Evolutionary conservation across 345 rosid species (phyloP).

Genomic region (Erucastrum elatum): DNA sequence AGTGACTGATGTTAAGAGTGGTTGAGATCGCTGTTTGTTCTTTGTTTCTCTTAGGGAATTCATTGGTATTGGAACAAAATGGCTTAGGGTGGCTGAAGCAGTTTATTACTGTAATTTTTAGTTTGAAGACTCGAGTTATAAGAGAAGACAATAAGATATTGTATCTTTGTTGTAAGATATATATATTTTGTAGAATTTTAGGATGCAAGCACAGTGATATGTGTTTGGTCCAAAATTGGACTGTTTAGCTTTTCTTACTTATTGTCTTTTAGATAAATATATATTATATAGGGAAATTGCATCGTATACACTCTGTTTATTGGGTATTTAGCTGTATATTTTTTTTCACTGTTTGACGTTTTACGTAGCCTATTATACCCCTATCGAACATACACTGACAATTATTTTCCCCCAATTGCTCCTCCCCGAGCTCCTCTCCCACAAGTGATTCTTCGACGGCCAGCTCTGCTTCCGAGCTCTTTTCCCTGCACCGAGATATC

Average conservation of each 20-base stretch:
- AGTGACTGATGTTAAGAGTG: constrained; percentile 38
- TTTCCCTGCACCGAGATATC: too few relatives aligned
- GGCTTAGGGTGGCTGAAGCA: constrained; percentile 23
- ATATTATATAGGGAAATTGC: too few relatives aligned
- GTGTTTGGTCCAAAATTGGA: constrained; percentile 19
- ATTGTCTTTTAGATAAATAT: not conserved
- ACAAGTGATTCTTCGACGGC: too few relatives aligned
- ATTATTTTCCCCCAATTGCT: too few relatives aligned
- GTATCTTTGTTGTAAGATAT: constrained; percentile 25
- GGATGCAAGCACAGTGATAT: not conserved
- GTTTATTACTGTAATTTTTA: constrained; percentile 20
- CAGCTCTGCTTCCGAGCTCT: too few relatives aligned
- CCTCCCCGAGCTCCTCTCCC: too few relatives aligned
- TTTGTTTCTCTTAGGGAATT: constrained; percentile 25
- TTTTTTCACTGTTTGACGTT: too few relatives aligned
- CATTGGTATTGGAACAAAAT: constrained; percentile 13
- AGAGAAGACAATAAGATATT: constrained; percentile 16
- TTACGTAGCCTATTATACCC: too few relatives aligned
- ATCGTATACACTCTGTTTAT: too few relatives aligned
- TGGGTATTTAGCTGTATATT: too few relatives aligned
- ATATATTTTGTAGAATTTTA: constrained; percentile 14
- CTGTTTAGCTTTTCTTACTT: not conserved
- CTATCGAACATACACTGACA: too few relatives aligned
- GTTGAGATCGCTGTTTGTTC: constrained; percentile 26
- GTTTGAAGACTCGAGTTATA: constrained; percentile 4